Evolutionary conservation across 202 grass and related monocot genomes (phyloP), one percentile per base, ranked within the genome.

Genomic region (Digitaria exilis): DNA sequence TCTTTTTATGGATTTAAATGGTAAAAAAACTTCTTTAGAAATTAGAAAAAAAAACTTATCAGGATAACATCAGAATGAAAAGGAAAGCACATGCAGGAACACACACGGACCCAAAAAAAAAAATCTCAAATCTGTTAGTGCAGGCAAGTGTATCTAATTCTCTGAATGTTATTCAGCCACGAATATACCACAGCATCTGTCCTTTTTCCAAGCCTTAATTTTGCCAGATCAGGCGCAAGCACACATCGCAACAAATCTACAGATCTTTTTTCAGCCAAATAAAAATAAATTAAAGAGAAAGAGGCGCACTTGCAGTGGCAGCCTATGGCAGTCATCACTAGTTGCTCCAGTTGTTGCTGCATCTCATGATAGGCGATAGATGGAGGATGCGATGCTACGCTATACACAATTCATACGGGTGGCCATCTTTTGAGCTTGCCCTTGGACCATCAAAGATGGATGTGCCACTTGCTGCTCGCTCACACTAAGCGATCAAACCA

Each of bases 391-490:
- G 25, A 29, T 67, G 60, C 72, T 74, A 4, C 24, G 70, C 82
- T 69, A n/a, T n/a, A n/a, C n/a, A 9, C 18, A 2, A 81, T 39
- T 63, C 68, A 72, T 25, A 57, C 41, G 56, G 78, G 69, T 82
- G 42, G 83, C 58, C 73, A 77, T 48, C 18, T 73, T 77, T 86
- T 78, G 25, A 82, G 29, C 56, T 78, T 9, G n/a, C 65, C 2
- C 13, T 58, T 80, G 73, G 80, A 30, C 78, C 65, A 89, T 86
- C 65, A n/a, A 86, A 82, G 18, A 86, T 29, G 49, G 43, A 86
- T 18, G 22, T 18, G 10, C 66, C 58, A 60, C 57, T 55, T 28
- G 21, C 45, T 74, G 19, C 29, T 29, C 22, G 7, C 24, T 28
- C 28, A 62, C 44, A 71, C 37, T 19, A 29, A 42, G 18, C 31